Base-by-base conservation (phyloP, 2,329 filamentous ascomycete species). In the Penicillium freii region DNA sequence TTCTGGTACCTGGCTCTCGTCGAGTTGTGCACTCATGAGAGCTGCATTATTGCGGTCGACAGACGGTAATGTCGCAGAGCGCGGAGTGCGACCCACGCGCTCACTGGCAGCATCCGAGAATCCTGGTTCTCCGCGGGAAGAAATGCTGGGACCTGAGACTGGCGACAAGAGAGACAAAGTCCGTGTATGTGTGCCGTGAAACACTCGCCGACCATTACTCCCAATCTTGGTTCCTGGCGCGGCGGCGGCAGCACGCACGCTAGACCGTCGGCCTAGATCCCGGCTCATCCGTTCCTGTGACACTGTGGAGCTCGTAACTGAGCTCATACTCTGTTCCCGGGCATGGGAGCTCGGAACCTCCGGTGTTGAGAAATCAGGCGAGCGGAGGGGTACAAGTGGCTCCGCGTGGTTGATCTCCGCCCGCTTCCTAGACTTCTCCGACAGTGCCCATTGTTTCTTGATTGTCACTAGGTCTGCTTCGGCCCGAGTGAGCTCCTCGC, bases 401-500 rank as follows among this genome's bases (percentile, higher is more conserved):
- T 89, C 87, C 17, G 78, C 74, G 57, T 82, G 82, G 55, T 81
- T 83, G 50, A 84, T 81, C 59, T 91, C 85, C 4, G 85, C 85
- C 57, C 86, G 84, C 76, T 93, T 93, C 76, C 86, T 91, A 58
- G 85, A 83, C 46, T 85, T 86, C 71, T 97, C 92, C 59, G 92
- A 86, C 15, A 81, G 77, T 1, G 90, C 84, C 88, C 91, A 97
- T 73, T 92, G 88, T 68, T 84, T 88, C 80, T 97, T 97, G 60
- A 99, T 80, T 42, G 80, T 83, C 46, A 80, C 79, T 40, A 99
- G 80, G 46, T 96, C 89, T 13, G 80, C 77, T 72, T 99, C 93
- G 6, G 94, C 93, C 58, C 87, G 87, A 25, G 81, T 78, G n/a
- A 99, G 80, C 74, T 97, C 93, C 73, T 99, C 94, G 58, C 87